Evolutionary conservation across 1,139 yeast genomes (phyloP), one percentile per base, ranked within the genome.

Genomic region (Suhomyces bribrorum): DNA sequence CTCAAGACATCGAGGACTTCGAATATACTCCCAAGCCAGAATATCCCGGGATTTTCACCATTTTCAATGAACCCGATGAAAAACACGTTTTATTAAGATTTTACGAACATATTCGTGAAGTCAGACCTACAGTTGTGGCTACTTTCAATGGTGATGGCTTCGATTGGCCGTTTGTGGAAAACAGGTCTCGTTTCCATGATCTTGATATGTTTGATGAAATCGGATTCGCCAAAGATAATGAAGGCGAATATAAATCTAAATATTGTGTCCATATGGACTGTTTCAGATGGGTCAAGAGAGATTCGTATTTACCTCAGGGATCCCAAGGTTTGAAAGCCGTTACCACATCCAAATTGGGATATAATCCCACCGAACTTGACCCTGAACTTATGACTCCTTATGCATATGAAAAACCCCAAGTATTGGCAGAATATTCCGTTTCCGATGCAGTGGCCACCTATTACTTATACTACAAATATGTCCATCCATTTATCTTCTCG

Each of bases 371-470:
- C 18, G 98, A 94, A 64, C 71, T 94, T 44, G 98, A 94, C 53
- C 99, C 99, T 0, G 99, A 94, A 64, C 67, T 90, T 36, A 94
- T 94, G 99, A 89, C 97, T 0, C 96, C 97, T 0, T 92, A 90
- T 59, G 99, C 99, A 2, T 81, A 82, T 48, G 96, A 90, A 54
- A 81, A 85, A 51, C 98, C 99, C 0, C 98, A 94, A 57, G 66
- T 85, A 4, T 66, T 94, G 44, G 87, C 98, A 0, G 98, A 94
- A 58, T 94, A 94, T 62, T 94, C 98, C 0, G 99, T 94, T 17
- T 94, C 98, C 41, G 99, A 94, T 74, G 99, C 99, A 3, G 98
- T 94, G 33, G 98, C 98, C 5, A 94, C 99, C 1, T 94, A 90
- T 58, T 94, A 94, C 60, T 72, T 94, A 35, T 94, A 90, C 67